A percentile compares a stretch with the other conserved stretches of the same genome.
Evolutionary conservation across 257 asterid species (phyloP).

Genomic region (Primulina tabacum): DNA sequence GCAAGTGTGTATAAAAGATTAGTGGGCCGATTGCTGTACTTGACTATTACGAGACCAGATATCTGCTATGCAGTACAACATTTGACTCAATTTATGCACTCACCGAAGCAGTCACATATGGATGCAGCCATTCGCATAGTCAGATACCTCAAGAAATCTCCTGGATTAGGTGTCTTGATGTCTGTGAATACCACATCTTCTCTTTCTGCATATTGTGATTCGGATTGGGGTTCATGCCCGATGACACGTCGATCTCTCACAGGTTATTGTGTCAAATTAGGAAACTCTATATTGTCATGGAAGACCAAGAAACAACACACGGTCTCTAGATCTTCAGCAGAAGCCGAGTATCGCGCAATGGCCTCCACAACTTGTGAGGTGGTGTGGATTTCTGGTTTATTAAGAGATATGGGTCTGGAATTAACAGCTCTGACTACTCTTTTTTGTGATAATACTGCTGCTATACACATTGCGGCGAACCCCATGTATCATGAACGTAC

Average conservation of each 20-base stretch:
- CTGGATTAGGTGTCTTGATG: background rate
- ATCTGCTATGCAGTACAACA: background rate
- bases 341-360: too few species aligned
- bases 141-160: background rate
- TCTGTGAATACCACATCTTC: too few species aligned
- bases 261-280: background rate
- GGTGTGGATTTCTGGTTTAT: too few species aligned
- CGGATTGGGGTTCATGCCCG: background rate
- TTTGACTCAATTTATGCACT: background rate
- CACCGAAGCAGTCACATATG: background rate
- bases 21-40: background rate
- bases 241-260: background rate
- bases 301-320: too few species aligned
- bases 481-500: too few species aligned
- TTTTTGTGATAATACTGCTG: too few species aligned
- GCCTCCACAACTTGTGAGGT: too few species aligned
- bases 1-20: background rate
- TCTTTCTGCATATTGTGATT: background rate
- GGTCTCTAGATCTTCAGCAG: too few species aligned
- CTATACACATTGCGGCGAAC: too few species aligned
- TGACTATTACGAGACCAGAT: background rate
- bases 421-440: rapidly evolving
- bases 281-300: too few species aligned
- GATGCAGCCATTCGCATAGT: background rate
- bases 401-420: too few species aligned